Conservation (phyloP, 352 stramenopile genomes). For the Phytophthora pini region DNA sequence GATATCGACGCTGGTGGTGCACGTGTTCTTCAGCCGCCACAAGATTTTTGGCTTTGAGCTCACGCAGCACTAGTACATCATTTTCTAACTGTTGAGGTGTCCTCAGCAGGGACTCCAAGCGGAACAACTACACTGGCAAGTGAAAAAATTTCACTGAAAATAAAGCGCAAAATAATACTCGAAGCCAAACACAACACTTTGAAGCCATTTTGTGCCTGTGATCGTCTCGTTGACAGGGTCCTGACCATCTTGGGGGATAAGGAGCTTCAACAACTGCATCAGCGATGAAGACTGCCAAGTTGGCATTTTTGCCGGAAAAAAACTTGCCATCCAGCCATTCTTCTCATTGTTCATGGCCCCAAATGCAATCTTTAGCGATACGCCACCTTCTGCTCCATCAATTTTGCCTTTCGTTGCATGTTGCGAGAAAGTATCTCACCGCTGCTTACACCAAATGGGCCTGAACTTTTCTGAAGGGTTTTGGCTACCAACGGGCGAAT, state of each 20-base stretch:
- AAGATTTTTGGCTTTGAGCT: slow-evolving; percentile 8
- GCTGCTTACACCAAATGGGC: background rate
- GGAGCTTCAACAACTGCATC: slow-evolving; percentile 7
- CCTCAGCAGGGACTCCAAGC: background rate
- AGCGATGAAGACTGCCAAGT: background rate
- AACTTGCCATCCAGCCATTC: too few species aligned
- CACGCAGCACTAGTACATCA: background rate
- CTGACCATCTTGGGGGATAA: background rate
- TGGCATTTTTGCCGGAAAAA: too few species aligned
- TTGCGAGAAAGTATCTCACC: slow-evolving; percentile 12
- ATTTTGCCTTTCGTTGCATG: background rate
- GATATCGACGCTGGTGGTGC: background rate
- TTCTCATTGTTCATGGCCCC: too few species aligned
- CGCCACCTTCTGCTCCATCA: slow-evolving; percentile 2
- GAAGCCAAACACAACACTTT: background rate
- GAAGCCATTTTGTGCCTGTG: slow-evolving; percentile 17
- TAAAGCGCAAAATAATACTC: too few species aligned
- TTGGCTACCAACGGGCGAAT: slow-evolving; percentile 1
- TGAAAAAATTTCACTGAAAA: too few species aligned
- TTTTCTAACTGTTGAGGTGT: background rate
- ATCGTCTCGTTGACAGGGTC: slow-evolving; percentile 16
- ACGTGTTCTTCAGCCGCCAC: background rate
- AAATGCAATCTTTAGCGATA: too few species aligned
- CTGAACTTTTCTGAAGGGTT: slow-evolving; percentile 24
- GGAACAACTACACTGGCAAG: background rate